A percentile compares a stretch with the other conserved stretches of the same genome.
Conservation (phyloP, 345 rosid genomes). For the Eucalyptus cloeziana region DNA sequence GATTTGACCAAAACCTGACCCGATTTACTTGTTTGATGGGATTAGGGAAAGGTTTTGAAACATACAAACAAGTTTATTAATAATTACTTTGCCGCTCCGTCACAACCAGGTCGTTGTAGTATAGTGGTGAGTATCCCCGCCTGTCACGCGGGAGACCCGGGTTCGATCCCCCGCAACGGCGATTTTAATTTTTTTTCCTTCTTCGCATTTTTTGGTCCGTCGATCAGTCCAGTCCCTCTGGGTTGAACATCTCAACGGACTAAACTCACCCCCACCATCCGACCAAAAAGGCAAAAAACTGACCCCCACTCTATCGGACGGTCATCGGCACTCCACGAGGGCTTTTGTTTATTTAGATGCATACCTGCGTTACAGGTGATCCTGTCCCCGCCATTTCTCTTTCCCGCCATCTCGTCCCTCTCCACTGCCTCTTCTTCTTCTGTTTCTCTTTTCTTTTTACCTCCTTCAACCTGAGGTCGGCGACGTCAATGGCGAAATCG, state of each 20-base stretch:
- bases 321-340: background rate
- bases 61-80: too few species aligned
- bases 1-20: too few species aligned
- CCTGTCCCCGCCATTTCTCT: background rate
- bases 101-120: constrained; percentile 53
- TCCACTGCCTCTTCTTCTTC: background rate
- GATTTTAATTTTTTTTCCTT: background rate
- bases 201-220: background rate
- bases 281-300: too few species aligned
- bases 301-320: background rate
- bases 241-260: background rate
- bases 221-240: background rate
- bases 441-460: background rate
- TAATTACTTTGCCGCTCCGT: too few species aligned
- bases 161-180: constrained; percentile 98
- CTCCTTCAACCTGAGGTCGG: background rate
- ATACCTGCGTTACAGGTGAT: background rate
- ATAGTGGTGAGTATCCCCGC: constrained; percentile 91
- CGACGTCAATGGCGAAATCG: constrained; percentile 24
- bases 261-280: background rate
- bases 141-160: constrained; percentile 95
- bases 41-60: too few species aligned
- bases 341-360: background rate
- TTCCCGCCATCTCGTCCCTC: background rate
- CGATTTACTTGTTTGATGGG: too few species aligned